Evolutionary conservation across 495 filamentous ascomycete species (phyloP).

Genomic region (Lindgomyces ingoldianus): DNA sequence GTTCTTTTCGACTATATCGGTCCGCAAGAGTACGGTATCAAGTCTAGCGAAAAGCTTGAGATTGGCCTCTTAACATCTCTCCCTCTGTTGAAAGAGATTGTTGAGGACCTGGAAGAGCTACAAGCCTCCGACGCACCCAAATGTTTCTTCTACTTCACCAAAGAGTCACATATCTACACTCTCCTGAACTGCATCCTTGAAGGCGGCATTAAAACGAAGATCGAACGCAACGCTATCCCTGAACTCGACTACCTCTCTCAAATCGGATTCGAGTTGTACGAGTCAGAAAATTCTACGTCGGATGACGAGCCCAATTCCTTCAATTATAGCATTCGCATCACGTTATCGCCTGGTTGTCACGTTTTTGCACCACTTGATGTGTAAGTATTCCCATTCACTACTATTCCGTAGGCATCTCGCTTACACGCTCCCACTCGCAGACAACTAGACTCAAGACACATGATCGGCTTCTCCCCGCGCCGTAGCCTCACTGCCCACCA

Average conservation of each 20-base stretch:
- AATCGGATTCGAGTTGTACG: constrained; percentile 96
- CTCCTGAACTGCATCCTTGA: constrained; percentile 96
- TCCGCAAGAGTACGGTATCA: constrained; percentile 96
- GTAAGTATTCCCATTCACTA: no score
- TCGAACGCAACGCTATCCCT: constrained; percentile 85
- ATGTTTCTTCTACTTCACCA: constrained; percentile 97
- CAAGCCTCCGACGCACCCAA: constrained; percentile 91
- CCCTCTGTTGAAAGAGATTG: constrained; percentile 91
- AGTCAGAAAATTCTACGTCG: constrained; percentile 73
- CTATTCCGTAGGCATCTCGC: no score
- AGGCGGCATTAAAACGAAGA: constrained; percentile 91
- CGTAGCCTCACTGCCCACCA: constrained; percentile 87
- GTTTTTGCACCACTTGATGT: constrained; percentile 94
- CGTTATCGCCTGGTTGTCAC: constrained; percentile 92
- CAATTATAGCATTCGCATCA: constrained; percentile 93
- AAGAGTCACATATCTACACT: constrained; percentile 98
- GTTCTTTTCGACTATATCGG: constrained; percentile 97
- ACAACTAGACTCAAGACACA: constrained; percentile 90
- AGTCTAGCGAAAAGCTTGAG: constrained; percentile 90
- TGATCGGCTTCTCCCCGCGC: constrained; percentile 86
- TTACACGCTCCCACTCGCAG: no score
- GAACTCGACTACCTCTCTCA: constrained; percentile 97
- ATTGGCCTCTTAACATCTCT: constrained; percentile 93
- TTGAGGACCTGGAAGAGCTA: constrained; percentile 94
- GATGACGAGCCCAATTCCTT: constrained; percentile 63